phyloP scores from a whole-genome alignment of 2,329 filamentous ascomycete genomes.

The Xylaria sp. region DNA sequence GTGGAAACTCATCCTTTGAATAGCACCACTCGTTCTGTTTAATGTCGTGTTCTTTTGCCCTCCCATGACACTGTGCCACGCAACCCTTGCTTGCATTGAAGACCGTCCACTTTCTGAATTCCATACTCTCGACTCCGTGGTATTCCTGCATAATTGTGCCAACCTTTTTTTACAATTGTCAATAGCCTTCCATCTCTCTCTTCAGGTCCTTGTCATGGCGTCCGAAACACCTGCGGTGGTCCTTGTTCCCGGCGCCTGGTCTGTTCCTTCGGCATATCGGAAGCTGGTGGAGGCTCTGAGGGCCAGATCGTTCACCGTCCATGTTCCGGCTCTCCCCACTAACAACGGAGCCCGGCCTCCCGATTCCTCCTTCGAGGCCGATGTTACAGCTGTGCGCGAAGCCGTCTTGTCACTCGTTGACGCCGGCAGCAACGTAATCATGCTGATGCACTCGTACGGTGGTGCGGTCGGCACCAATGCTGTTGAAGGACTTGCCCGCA shows the following conservation, averaged over 20 bases:
- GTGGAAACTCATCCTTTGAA: no score
- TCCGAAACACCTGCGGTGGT: not conserved
- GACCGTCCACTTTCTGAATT: no score
- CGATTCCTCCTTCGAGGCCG: slow-evolving; percentile 19
- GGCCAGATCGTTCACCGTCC: slow-evolving; percentile 3
- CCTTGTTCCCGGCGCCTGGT: slow-evolving; percentile 6
- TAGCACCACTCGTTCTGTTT: no score
- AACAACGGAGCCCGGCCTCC: slow-evolving; percentile 11
- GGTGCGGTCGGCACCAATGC: slow-evolving; percentile 45
- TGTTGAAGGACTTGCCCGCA: slow-evolving; percentile 40
- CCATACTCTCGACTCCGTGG: no score
- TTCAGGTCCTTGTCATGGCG: no score
- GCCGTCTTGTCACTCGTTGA: slow-evolving; percentile 36
- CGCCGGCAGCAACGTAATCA: slow-evolving; percentile 43
- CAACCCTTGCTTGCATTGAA: no score
- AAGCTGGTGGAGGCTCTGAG: slow-evolving; percentile 3
- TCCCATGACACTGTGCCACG: no score
- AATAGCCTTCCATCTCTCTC: no score
- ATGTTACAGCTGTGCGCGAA: slow-evolving; percentile 38
- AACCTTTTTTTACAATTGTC: no score
- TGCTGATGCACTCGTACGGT: slow-evolving; percentile 49
- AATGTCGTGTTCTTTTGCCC: no score
- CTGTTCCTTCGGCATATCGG: not conserved
- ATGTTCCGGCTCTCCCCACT: slow-evolving; percentile 3
- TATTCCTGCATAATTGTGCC: no score